A percentile compares a stretch with the other conserved stretches of the same genome.
Evolutionary conservation across 208 protist genomes (phyloP).

Genomic region (Leishmania lainsoni): DNA sequence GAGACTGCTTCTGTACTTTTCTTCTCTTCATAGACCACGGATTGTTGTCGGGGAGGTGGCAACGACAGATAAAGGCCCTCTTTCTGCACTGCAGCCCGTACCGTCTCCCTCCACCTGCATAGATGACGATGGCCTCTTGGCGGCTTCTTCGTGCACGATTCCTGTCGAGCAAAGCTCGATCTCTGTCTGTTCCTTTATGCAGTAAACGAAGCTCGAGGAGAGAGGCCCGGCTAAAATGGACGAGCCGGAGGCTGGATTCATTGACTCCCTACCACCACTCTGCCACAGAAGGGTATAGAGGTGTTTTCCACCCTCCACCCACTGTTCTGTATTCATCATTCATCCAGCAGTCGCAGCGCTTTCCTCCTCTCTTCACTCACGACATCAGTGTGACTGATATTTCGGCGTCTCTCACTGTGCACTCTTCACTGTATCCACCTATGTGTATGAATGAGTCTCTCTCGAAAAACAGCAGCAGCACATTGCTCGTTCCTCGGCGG

Average conservation of each 20-base stretch:
- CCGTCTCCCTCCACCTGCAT: not conserved
- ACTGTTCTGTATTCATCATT: not conserved
- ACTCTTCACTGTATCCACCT: not conserved
- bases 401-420: not conserved
- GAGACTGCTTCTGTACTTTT: not conserved
- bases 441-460: not conserved
- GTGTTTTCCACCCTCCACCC: not conserved
- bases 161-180: not conserved
- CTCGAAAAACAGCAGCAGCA: not conserved
- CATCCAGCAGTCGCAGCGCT: not conserved
- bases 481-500: not conserved
- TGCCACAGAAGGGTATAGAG: not conserved
- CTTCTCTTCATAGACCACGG: not conserved
- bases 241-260: not conserved
- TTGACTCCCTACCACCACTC: not conserved
- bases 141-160: not conserved
- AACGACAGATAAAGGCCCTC: not conserved
- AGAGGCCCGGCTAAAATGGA: not conserved
- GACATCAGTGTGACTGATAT: not conserved
- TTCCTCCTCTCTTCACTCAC: not conserved
- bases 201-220: no score
- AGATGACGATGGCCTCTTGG: not conserved
- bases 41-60: not conserved
- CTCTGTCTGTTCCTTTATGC: no score
- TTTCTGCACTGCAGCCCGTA: not conserved